Conservation (phyloP, 768 basidiomycete genomes). For the Naganishia vishniacii region DNA sequence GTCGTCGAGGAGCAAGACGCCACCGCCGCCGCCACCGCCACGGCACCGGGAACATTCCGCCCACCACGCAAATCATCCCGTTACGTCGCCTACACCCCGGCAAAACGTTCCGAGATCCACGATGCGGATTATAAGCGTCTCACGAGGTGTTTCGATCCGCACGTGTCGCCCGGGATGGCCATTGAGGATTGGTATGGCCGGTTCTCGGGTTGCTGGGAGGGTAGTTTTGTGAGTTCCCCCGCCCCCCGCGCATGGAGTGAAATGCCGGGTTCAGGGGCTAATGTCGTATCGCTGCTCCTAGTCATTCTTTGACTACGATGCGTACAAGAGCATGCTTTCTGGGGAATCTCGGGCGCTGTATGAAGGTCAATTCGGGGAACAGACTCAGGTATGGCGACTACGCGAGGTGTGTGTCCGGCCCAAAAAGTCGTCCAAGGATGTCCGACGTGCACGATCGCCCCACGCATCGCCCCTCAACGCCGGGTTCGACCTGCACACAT, state of each 20-base stretch:
- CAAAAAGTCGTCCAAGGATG: not conserved
- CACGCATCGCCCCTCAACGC: slow-evolving; percentile 16
- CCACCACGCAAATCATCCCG: slow-evolving; percentile 10
- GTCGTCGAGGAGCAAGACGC: no score
- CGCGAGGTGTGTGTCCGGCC: slow-evolving; percentile 41
- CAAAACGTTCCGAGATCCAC: slow-evolving; percentile 37
- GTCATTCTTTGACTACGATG: slow-evolving; percentile 70
- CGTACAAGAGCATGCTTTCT: slow-evolving; percentile 54
- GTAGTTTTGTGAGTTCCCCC: slow-evolving; percentile 39
- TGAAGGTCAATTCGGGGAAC: slow-evolving; percentile 68
- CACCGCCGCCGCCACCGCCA: no score
- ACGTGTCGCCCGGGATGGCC: slow-evolving; percentile 38
- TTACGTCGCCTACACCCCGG: slow-evolving; percentile 25
- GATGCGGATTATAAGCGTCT: slow-evolving; percentile 48
- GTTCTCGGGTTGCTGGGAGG: slow-evolving; percentile 46
- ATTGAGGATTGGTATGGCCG: slow-evolving; percentile 36
- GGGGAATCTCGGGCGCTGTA: slow-evolving; percentile 64
- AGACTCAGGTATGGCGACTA: slow-evolving; percentile 84
- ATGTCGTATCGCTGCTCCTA: no score
- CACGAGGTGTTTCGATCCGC: slow-evolving; percentile 45
- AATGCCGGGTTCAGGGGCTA: no score
- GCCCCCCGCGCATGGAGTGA: not conserved
- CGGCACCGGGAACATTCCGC: no score
- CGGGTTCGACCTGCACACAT: slow-evolving; percentile 11
- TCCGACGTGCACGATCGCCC: not conserved